Conservation (phyloP, 805 yeast species). For the Saturnispora dispora region DNA sequence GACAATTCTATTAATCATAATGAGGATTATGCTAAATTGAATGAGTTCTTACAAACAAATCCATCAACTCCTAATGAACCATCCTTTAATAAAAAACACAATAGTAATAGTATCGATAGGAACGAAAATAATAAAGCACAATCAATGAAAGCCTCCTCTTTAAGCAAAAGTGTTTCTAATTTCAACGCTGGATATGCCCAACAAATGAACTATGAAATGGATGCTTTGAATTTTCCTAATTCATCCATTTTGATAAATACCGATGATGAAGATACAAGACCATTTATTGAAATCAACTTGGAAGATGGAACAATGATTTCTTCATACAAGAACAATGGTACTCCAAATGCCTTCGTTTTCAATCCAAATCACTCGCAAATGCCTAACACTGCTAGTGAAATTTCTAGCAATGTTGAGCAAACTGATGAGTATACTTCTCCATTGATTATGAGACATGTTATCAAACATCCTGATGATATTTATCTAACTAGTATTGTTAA, state of each 20-base stretch:
- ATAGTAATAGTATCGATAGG: not conserved
- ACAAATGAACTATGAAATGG: slow-evolving; percentile 8
- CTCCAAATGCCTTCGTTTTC: slow-evolving; percentile 36
- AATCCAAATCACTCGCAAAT: slow-evolving; percentile 44
- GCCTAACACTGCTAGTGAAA: slow-evolving; percentile 39
- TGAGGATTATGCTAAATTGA: slow-evolving; percentile 22
- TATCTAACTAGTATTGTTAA: slow-evolving; percentile 32
- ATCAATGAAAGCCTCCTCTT: not conserved
- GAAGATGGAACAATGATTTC: slow-evolving; percentile 24
- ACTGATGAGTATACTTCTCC: slow-evolving; percentile 47
- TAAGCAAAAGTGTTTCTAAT: not conserved
- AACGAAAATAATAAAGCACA: not conserved
- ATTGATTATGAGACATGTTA: slow-evolving; percentile 45
- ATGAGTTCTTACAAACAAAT: slow-evolving; percentile 16
- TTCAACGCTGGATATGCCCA: slow-evolving; percentile 7
- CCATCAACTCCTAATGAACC: slow-evolving; percentile 26
- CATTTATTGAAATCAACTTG: slow-evolving; percentile 24
- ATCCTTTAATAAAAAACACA: not conserved
- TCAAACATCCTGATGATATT: slow-evolving; percentile 44
- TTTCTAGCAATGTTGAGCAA: slow-evolving; percentile 32
- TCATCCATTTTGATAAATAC: slow-evolving; percentile 2
- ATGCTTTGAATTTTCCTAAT: slow-evolving; percentile 1
- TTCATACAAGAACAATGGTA: slow-evolving; percentile 25
- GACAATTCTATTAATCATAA: not conserved
- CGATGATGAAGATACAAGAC: slow-evolving; percentile 22